These are phyloP conservation scores for Penicillium nordicum DNA, from an alignment of 2,329 filamentous ascomycete genomes.

Conservation along the genomic window DNA sequence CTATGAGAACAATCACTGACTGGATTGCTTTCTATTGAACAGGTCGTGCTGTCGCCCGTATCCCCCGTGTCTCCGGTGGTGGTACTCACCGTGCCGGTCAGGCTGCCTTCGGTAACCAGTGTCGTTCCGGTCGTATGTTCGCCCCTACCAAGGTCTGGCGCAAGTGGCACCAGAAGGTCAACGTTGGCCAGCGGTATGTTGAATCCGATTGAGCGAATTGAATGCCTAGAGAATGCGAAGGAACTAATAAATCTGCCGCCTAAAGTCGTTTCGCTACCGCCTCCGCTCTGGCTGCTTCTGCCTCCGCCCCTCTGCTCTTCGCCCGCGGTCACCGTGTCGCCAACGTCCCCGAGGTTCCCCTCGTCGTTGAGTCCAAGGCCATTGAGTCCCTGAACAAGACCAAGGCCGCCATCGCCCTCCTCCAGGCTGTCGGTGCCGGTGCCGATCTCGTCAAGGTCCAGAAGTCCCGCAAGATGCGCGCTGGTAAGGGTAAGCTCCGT, in stretches of 20 bases:
- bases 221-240: background rate
- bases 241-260: slow-evolving; percentile 8
- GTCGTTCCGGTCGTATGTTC: slow-evolving; percentile 99
- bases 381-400: slow-evolving; percentile 89
- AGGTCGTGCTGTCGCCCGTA: slow-evolving; percentile 99
- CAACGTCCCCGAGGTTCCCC: slow-evolving; percentile 89
- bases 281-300: slow-evolving; percentile 94
- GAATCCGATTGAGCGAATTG: background rate
- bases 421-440: slow-evolving; percentile 87
- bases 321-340: slow-evolving; percentile 96
- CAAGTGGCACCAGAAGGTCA: slow-evolving; percentile 99
- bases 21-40: slow-evolving; percentile 14
- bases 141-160: slow-evolving; percentile 99
- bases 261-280: slow-evolving; percentile 89
- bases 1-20: slow-evolving; percentile 5
- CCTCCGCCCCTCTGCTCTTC: slow-evolving; percentile 88
- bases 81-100: slow-evolving; percentile 99
- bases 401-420: slow-evolving; percentile 76
- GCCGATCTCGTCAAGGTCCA: slow-evolving; percentile 93
- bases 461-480: slow-evolving; percentile 92
- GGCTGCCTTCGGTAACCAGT: slow-evolving; percentile 99
- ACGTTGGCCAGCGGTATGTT: slow-evolving; percentile 89
- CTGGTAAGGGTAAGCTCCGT: slow-evolving; percentile 98
- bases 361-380: slow-evolving; percentile 87
- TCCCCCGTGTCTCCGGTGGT: slow-evolving; percentile 99